Conservation (phyloP, 1,284 basidiomycete species). For the Ganoderma multipileum region DNA sequence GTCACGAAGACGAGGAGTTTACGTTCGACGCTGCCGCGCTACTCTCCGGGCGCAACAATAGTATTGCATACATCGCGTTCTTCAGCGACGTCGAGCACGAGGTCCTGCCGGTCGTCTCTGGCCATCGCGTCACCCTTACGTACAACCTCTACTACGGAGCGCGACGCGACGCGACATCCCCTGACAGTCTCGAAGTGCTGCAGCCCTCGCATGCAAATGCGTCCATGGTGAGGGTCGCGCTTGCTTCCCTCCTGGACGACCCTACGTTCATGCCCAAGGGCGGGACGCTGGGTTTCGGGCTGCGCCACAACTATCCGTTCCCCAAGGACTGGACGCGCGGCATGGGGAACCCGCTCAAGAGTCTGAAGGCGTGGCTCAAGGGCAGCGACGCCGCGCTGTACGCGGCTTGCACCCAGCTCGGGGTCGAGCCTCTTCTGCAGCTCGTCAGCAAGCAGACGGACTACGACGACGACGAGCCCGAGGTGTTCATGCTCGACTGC, state of each 20-base stretch:
- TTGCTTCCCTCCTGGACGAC: constrained; percentile 32
- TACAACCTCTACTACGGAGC: constrained; percentile 44
- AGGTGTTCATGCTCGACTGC: neutral
- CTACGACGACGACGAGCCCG: neutral
- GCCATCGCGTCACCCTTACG: constrained; percentile 50
- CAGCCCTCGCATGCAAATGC: neutral
- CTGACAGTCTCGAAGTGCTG: neutral
- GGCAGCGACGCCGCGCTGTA: constrained; percentile 26
- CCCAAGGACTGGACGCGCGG: neutral
- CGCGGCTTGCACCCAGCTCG: constrained; percentile 9
- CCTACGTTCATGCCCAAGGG: constrained; percentile 38
- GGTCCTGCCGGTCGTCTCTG: constrained; percentile 45
- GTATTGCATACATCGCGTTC: constrained; percentile 45
- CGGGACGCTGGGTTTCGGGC: constrained; percentile 45
- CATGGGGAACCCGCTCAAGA: neutral
- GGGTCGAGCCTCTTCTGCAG: constrained; percentile 13
- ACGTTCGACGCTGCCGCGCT: constrained; percentile 38
- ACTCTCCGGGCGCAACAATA: constrained; percentile 10
- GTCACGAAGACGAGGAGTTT: constrained; percentile 40
- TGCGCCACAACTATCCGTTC: constrained; percentile 42
- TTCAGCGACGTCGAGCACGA: constrained; percentile 55
- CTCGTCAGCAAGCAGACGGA: neutral
- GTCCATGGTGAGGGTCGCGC: neutral
- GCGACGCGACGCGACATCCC: neutral
- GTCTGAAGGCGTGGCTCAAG: constrained; percentile 21